Evolutionary conservation across 192 early-diverging fungal species (phyloP), one percentile per base, ranked within the genome.

Genomic region (Dissophora ornata): DNA sequence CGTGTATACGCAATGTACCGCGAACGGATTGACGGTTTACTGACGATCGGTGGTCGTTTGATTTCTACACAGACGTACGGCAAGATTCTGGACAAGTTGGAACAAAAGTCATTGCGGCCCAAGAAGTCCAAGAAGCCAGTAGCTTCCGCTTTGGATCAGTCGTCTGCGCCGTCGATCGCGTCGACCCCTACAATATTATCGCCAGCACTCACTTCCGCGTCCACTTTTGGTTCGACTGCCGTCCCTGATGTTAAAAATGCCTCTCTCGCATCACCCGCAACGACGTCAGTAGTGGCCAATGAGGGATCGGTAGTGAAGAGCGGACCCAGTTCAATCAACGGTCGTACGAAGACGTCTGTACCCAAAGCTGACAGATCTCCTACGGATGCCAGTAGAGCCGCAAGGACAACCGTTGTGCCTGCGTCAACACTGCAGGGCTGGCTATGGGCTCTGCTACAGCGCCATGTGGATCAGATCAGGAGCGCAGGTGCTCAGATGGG

Each of bases 41-140:
- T n/a, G n/a, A n/a, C n/a, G n/a, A n/a, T n/a, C n/a, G n/a, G n/a
- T n/a, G n/a, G n/a, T n/a, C n/a, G n/a, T n/a, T n/a, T n/a, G n/a
- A n/a, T n/a, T n/a, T n/a, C n/a, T n/a, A n/a, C n/a, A n/a, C 42
- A 75, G 71, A 26, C 51, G 1, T 75, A 75, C 41, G 44, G 42
- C 56, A 75, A 61, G 45, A 67, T 75, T 26, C 33, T 75, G 38
- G 41, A 75, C 32, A 75, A 48, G 34, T 44, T 75, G 48, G 61
- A 62, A 13, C 63, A 75, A 57, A 75, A 61, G 34, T 61, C 71
- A 11, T 48, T 61, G 57, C 38, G 63, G n/a, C 63, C 71, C 4
- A 75, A 75, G 38, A 75, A 47, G 33, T 4, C 40, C 38, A 69
- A 55, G 49, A 28, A 25, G 28, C 44, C 44, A 45, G 4, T 45